Percentiles rank a stretch among this genome's conserved stretches.
phyloP scores from a whole-genome alignment of 2,329 filamentous ascomycete species.

The Thielaviopsis populi region DNA sequence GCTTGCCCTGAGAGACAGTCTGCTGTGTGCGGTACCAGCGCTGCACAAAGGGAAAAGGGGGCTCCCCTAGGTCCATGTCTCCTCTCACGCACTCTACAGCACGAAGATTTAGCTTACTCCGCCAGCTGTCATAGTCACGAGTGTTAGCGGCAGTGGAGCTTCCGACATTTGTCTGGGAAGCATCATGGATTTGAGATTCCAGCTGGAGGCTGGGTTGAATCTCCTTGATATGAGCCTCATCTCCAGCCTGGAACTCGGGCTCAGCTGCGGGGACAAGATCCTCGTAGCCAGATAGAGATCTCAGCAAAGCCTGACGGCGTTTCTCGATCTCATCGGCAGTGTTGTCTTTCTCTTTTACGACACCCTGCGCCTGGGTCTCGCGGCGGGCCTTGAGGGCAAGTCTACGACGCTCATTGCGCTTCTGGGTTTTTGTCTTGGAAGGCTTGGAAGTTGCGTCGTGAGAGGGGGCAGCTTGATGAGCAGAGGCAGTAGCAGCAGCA shows the following conservation, averaged over 20 bases:
- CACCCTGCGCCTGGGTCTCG: background rate
- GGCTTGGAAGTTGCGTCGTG: background rate
- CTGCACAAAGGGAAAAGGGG: constrained; percentile 81
- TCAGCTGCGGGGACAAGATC: background rate
- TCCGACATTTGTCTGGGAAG: background rate
- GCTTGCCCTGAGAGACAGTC: constrained; percentile 44
- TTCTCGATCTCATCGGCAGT: constrained; percentile 7
- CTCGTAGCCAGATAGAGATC: constrained; percentile 32
- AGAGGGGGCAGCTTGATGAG: background rate
- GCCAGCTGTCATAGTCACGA: constrained; percentile 46
- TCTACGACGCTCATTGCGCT: constrained; percentile 13
- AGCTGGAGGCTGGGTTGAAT: constrained; percentile 21
- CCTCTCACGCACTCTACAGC: constrained; percentile 77
- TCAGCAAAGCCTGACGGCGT: constrained; percentile 8
- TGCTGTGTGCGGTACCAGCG: constrained; percentile 62
- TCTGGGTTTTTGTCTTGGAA: constrained; percentile 11
- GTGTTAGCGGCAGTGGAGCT: background rate
- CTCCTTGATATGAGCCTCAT: constrained; percentile 15
- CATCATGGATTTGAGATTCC: constrained; percentile 28
- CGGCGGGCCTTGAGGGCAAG: constrained; percentile 1
- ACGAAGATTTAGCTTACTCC: constrained; percentile 53
- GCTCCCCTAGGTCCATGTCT: constrained; percentile 51
- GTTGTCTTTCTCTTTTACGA: constrained; percentile 1
- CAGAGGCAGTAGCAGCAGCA: background rate
- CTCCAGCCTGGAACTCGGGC: background rate